A percentile compares a stretch with the other conserved stretches of the same genome.
Evolutionary conservation across 2,329 filamentous ascomycete genomes (phyloP).

Genomic region (Cladosporium cucumerinum): DNA sequence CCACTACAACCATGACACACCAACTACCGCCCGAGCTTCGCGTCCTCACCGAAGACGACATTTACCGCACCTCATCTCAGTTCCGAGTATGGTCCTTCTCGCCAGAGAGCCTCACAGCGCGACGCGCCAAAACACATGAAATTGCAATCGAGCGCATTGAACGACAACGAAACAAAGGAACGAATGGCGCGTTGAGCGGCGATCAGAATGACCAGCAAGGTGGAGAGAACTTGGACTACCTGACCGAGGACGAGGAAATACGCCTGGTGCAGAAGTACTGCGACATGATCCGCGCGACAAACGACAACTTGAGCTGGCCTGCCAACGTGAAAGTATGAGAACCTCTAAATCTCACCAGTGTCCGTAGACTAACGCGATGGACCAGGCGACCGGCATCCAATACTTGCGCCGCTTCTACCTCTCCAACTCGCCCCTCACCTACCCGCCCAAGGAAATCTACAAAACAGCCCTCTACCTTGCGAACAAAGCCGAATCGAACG

Average conservation of each 20-base stretch:
- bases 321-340: constrained; percentile 55
- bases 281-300: constrained; percentile 46
- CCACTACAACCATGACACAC: constrained; percentile 8
- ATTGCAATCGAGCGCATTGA: constrained; percentile 67
- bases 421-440: constrained; percentile 93
- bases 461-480: constrained; percentile 90
- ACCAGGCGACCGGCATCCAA: constrained; percentile 73
- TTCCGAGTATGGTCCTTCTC: constrained; percentile 93
- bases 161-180: constrained; percentile 29
- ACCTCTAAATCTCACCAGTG: not conserved
- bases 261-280: constrained; percentile 78
- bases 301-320: constrained; percentile 59
- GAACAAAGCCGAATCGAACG: constrained; percentile 85
- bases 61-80: constrained; percentile 87
- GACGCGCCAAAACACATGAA: constrained; percentile 75
- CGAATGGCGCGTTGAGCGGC: constrained; percentile 18
- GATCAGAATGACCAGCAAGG: constrained; percentile 38
- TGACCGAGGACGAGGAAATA: constrained; percentile 79
- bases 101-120: constrained; percentile 63
- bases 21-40: constrained; percentile 13
- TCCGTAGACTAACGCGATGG: constrained; percentile 8
- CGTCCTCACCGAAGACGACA: constrained; percentile 76
- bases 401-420: constrained; percentile 95
- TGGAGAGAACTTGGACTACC: constrained; percentile 65
- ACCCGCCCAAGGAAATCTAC: constrained; percentile 83